Evolutionary conservation across 495 filamentous ascomycete genomes (phyloP), one percentile per base, ranked within the genome.

Genomic region (Xylaria nigripes): DNA sequence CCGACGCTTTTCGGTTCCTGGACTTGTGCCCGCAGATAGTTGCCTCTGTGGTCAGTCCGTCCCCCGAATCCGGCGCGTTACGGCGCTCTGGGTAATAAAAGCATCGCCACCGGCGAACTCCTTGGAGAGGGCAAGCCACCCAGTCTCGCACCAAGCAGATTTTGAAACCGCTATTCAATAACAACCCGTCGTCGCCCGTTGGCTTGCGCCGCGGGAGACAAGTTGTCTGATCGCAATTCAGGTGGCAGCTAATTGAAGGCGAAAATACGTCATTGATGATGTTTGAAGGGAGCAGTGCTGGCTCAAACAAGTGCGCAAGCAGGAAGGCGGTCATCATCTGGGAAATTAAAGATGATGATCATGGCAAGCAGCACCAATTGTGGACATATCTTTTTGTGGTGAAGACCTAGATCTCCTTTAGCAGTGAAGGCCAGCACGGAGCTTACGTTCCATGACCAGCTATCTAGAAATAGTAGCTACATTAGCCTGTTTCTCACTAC

Each of bases 191-290:
- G 52, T 13, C 27, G 52, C 38, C 38, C 53, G 0, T 12, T 21
- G 15, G 45, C 38, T 22, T 43, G 23, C 45, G 50, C 40, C 19
- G 53, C 53, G 19, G 27, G 50, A 42, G 45, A 43, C 68, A 68
- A 73, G 45, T 74, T 69, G 30, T 63, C 58, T 24, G 70, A 60
- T 10, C 72, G 71, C 27, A 74, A 62, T 55, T 76, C 70, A n/a
- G 66, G 15, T 6, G 72, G 70, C n/a, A 74, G 65, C n/a, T 36
- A 16, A 45, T 62, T 19, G 45, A 76, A 72, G 40, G 45, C 45
- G 62, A 74, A 75, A 2, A n/a, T 51, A 27, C 29, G 15, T 40
- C 3, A 32, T 54, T 45, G 4, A 2, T 18, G 27, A 29, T 9
- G 27, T 29, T n/a, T n/a, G n/a, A n/a, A n/a, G n/a, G n/a, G n/a